Conservation (phyloP, 2,329 filamentous ascomycete species). For the Immersiporthe knoxdaviesiana region DNA sequence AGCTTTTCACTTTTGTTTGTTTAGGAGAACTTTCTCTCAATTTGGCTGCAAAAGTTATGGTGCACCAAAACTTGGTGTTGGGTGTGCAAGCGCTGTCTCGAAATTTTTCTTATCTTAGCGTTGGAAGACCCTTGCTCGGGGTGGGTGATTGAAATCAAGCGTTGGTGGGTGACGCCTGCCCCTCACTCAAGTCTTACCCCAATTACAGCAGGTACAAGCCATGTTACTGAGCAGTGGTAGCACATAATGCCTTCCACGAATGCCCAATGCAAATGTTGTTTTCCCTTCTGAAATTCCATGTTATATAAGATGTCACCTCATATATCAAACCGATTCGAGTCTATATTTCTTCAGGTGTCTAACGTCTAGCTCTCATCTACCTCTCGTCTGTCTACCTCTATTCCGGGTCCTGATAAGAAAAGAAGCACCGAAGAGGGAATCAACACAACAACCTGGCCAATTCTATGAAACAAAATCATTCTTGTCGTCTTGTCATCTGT, state of each 20-base stretch:
- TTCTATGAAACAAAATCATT: background rate
- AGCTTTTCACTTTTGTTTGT: constrained; percentile 9
- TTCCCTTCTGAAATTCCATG: background rate
- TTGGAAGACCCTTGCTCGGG: constrained; percentile 10
- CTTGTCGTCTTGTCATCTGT: constrained; percentile 21
- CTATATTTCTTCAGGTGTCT: background rate
- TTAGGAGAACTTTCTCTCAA: constrained; percentile 7
- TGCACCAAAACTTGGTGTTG: background rate
- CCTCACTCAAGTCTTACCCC: background rate
- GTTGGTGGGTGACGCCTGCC: background rate
- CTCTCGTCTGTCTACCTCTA: constrained; percentile 13
- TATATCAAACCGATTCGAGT: background rate
- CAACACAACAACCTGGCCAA: background rate
- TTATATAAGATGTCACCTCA: background rate
- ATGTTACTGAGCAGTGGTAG: too few species aligned
- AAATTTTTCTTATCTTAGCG: constrained; percentile 29
- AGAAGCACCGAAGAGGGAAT: background rate
- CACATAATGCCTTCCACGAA: too few species aligned
- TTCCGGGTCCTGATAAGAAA: background rate
- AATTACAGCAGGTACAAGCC: too few species aligned
- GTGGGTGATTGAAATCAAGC: background rate
- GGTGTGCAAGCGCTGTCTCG: constrained; percentile 5
- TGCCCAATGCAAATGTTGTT: too few species aligned
- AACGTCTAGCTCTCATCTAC: constrained; percentile 12
- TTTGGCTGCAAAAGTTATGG: background rate